These are phyloP conservation scores for Podospora pseudoanserina DNA, from an alignment of 495 filamentous ascomycete species.

Conservation along the genomic window DNA sequence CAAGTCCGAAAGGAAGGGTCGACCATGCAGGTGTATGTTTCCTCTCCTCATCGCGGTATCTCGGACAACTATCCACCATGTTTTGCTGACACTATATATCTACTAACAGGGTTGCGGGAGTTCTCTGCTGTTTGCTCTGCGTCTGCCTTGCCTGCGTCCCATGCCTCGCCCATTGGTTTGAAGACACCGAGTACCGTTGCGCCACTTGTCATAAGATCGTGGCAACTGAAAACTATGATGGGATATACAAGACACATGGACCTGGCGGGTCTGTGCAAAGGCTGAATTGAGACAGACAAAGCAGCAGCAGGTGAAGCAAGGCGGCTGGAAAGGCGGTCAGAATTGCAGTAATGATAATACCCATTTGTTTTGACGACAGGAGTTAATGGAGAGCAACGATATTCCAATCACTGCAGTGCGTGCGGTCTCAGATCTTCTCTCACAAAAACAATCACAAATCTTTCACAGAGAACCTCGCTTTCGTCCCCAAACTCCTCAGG, in stretches of 20 bases:
- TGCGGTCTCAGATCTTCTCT: background rate
- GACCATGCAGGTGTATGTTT: slow-evolving; percentile 31
- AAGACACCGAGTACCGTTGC: slow-evolving; percentile 31
- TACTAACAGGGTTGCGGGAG: slow-evolving; percentile 25
- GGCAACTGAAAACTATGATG: slow-evolving; percentile 24
- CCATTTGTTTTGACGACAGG: background rate
- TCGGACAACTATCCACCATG: no score
- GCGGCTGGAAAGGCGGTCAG: background rate
- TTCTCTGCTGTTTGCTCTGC: slow-evolving; percentile 32
- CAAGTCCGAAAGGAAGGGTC: slow-evolving; percentile 23
- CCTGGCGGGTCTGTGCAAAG: slow-evolving; percentile 14
- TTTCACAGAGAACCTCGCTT: slow-evolving; percentile 34
- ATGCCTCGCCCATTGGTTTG: slow-evolving; percentile 34
- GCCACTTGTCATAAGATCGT: slow-evolving; percentile 27
- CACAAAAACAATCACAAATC: slow-evolving; percentile 34
- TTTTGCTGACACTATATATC: background rate
- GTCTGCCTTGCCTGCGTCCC: slow-evolving; percentile 33
- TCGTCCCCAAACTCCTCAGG: slow-evolving; percentile 29
- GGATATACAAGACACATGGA: slow-evolving; percentile 20
- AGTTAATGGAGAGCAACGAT: background rate
- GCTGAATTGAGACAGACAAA: background rate
- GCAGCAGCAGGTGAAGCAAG: background rate
- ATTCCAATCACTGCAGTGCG: background rate
- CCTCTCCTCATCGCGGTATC: background rate
- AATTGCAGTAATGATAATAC: background rate